Percentiles rank a stretch among this genome's conserved stretches.
These are phyloP conservation scores for Pyrus communis DNA, from an alignment of 306 rosid species.

Conservation along the genomic window DNA sequence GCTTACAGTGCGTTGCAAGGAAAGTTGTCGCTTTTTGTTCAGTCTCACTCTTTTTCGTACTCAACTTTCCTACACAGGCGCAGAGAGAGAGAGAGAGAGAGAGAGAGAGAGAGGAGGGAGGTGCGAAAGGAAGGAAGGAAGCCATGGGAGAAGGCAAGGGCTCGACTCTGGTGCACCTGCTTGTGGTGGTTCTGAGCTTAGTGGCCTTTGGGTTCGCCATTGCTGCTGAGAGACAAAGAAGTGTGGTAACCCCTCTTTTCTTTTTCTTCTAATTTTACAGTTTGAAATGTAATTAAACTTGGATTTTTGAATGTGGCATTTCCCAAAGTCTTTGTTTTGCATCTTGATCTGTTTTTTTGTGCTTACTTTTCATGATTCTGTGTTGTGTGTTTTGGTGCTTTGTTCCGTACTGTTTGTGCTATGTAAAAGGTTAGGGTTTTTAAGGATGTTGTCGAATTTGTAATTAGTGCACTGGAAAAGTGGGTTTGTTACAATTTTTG, in stretches of 20 bases:
- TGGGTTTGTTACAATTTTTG: not conserved
- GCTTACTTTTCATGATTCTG: not conserved
- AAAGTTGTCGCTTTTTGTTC: not conserved
- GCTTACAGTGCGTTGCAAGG: not conserved
- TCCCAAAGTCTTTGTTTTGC: not conserved
- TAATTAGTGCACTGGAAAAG: not conserved
- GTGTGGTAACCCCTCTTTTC: slow-evolving; percentile 43
- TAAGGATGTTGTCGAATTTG: not conserved
- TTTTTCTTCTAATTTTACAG: not conserved
- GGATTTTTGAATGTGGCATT: not conserved
- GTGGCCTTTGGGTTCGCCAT: slow-evolving; percentile 95
- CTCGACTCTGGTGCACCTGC: slow-evolving; percentile 69
- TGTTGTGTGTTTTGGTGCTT: not conserved
- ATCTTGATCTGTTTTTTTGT: not conserved
- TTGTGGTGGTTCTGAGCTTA: slow-evolving; percentile 58
- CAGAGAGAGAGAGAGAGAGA: not conserved
- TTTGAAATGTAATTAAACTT: not conserved
- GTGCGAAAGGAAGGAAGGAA: not conserved
- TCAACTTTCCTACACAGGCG: not conserved
- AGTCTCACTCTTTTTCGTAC: not conserved
- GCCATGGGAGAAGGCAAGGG: slow-evolving; percentile 83
- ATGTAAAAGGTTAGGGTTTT: not conserved
- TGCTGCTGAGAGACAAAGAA: slow-evolving; percentile 90
- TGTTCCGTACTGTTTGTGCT: not conserved
- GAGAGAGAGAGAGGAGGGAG: not conserved